Evolutionary conservation across 257 asterid species (phyloP).

Genomic region (Ophiorrhiza pumila): DNA sequence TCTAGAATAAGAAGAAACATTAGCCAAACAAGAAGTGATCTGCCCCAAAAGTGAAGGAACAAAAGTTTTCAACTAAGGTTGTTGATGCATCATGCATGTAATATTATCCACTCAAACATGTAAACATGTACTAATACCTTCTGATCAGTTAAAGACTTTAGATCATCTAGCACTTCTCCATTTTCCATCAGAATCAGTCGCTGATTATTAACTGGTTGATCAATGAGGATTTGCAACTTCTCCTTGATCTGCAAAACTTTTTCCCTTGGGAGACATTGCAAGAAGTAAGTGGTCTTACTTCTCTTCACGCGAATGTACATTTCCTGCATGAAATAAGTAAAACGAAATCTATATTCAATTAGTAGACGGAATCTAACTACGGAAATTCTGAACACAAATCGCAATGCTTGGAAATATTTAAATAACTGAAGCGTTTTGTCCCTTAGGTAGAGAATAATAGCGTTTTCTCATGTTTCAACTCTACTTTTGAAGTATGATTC

Average conservation of each 20-base stretch:
- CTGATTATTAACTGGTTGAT: constrained; percentile 69
- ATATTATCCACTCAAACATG: not conserved
- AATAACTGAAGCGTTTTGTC: not conserved
- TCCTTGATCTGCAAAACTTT: constrained; percentile 69
- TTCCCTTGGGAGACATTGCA: constrained; percentile 88
- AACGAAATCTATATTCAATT: not conserved
- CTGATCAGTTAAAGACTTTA: constrained; percentile 84
- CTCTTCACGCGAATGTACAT: constrained; percentile 95
- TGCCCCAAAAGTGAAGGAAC: not conserved
- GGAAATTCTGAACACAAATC: not conserved
- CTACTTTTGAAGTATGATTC: not conserved
- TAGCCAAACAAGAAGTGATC: no score
- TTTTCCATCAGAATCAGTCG: constrained; percentile 56
- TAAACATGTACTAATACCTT: constrained; percentile 39
- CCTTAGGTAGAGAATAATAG: not conserved
- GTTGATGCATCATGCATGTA: not conserved
- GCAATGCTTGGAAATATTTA: not conserved
- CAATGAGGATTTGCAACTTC: constrained; percentile 76
- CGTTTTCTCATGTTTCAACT: not conserved
- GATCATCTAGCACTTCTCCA: constrained; percentile 66
- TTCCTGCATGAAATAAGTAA: constrained; percentile 41
- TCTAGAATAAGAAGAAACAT: no score
- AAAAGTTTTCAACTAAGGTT: not conserved
- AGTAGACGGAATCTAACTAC: not conserved
- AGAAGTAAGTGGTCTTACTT: constrained; percentile 76